phyloP scores from a whole-genome alignment of 768 basidiomycete species.

The Hypholoma sublateritium region DNA sequence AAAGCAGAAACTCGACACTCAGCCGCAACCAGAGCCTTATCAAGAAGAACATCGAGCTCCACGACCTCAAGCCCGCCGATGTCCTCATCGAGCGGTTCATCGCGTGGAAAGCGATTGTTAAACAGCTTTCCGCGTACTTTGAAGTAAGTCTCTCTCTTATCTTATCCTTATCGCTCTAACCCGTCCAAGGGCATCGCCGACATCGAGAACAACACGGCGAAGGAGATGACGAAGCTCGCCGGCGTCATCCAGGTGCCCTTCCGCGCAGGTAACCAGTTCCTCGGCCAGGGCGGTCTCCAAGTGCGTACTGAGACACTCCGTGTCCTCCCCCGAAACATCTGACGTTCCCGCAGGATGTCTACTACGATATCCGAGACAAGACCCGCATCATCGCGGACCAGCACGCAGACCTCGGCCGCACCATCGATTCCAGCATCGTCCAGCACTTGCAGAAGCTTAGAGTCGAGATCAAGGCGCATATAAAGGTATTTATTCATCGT shows the following conservation, averaged over 20 bases:
- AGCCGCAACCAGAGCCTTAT: slow-evolving; percentile 86
- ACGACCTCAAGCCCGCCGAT: slow-evolving; percentile 91
- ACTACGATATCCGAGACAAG: slow-evolving; percentile 90
- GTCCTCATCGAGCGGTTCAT: slow-evolving; percentile 94
- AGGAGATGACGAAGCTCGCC: slow-evolving; percentile 89
- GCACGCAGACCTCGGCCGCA: slow-evolving; percentile 93
- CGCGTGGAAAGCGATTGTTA: slow-evolving; percentile 95
- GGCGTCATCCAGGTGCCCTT: slow-evolving; percentile 98
- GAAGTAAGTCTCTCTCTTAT: slow-evolving; percentile 40
- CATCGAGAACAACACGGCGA: slow-evolving; percentile 93
- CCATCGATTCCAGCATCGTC: slow-evolving; percentile 95
- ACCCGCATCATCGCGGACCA: slow-evolving; percentile 93
- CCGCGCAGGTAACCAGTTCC: slow-evolving; percentile 91
- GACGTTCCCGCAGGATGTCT: slow-evolving; percentile 66
- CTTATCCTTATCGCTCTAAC: background rate
- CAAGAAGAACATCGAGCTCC: slow-evolving; percentile 89
- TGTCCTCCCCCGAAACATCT: background rate
- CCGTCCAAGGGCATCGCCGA: slow-evolving; percentile 55
- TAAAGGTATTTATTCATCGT: slow-evolving; percentile 58
- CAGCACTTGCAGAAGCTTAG: slow-evolving; percentile 96
- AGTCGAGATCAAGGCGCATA: slow-evolving; percentile 95
- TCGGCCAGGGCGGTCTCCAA: slow-evolving; percentile 96
- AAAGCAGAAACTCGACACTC: slow-evolving; percentile 56
- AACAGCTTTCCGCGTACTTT: slow-evolving; percentile 93
- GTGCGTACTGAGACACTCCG: slow-evolving; percentile 26